Evolutionary conservation across 2,329 filamentous ascomycete genomes (phyloP), one percentile per base, ranked within the genome.

Genomic region (Lecanicillium sp.): DNA sequence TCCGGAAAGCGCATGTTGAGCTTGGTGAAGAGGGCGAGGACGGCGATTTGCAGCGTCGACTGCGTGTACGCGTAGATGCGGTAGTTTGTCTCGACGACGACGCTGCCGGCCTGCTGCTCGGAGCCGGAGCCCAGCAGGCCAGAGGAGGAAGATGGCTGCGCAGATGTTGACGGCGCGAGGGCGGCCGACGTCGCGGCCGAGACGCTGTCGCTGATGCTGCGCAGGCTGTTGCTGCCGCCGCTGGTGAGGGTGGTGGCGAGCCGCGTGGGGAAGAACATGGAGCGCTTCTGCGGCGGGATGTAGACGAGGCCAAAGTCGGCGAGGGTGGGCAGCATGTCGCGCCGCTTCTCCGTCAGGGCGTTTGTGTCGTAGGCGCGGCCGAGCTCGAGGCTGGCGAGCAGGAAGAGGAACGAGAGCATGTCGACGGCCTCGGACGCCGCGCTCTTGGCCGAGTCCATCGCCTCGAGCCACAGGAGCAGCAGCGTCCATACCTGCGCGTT

Each of bases 71-170:
- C 92, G 66, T 98, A 98, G 49, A 98, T 68, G 18, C 92, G 85
- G 66, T 96, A 97, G 65, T 98, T 98, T 8, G 92, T 98, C 67
- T 98, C 92, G 49, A 98, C 78, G 53, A 98, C 89, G 56, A 98
- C 87, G 66, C 87, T 92, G 46, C 89, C 89, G 52, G 81, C 80
- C 46, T 69, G 62, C 14, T 73, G 66, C 37, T 61, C 53, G 19
- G 40, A 54, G 17, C 60, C 52, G 6, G 22, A 7, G 14, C 53
- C 55, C 2, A 60, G 51, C 17, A 61, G 62, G 15, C 59, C 47
- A 30, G 57, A 18, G 54, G 44, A 59, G 46, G 48, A 53, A 13
- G 59, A 49, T 14, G 58, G 59, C 14, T 77, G 41, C 29, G 14
- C 3, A 9, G 20, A 14, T 25, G 30, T 13, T 29, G 37, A 22